Conservation (phyloP, 352 stramenopile genomes). For the Globisporangium lucens region DNA sequence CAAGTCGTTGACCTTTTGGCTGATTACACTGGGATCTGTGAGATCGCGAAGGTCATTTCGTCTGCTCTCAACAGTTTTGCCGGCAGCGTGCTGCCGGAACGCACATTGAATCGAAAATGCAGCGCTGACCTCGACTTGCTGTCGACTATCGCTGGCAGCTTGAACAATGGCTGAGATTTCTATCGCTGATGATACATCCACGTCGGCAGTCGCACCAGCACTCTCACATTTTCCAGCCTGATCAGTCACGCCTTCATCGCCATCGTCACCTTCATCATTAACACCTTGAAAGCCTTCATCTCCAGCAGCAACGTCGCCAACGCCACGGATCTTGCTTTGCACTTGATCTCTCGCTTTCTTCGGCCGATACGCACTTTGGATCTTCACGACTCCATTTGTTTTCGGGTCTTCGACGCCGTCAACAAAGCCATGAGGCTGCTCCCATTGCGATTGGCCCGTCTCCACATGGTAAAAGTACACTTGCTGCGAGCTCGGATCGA, state of each 20-base stretch:
- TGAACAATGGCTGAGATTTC: background rate
- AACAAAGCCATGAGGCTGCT: slow-evolving; percentile 36
- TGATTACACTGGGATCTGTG: slow-evolving; percentile 28
- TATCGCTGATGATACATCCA: background rate
- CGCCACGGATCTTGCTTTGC: slow-evolving; percentile 12
- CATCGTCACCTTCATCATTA: background rate
- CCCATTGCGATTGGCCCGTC: slow-evolving; percentile 40
- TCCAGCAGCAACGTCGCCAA: background rate
- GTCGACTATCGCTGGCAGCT: background rate
- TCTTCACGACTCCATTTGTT: slow-evolving; percentile 37
- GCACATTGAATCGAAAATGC: slow-evolving; percentile 54
- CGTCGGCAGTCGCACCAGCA: background rate
- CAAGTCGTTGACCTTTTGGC: slow-evolving; percentile 37
- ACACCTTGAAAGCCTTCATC: background rate
- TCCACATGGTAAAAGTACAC: slow-evolving; percentile 55
- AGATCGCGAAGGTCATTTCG: slow-evolving; percentile 28
- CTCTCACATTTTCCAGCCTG: background rate
- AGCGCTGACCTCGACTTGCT: background rate
- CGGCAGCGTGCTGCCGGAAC: slow-evolving; percentile 34
- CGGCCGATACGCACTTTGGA: slow-evolving; percentile 51
- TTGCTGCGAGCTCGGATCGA: slow-evolving; percentile 29
- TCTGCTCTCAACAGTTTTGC: slow-evolving; percentile 27
- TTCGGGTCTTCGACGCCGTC: slow-evolving; percentile 28
- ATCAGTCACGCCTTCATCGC: background rate
- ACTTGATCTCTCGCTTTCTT: slow-evolving; percentile 38